phyloP scores from a whole-genome alignment of 192 early-diverging fungal species.

The Coemansia sp. region DNA sequence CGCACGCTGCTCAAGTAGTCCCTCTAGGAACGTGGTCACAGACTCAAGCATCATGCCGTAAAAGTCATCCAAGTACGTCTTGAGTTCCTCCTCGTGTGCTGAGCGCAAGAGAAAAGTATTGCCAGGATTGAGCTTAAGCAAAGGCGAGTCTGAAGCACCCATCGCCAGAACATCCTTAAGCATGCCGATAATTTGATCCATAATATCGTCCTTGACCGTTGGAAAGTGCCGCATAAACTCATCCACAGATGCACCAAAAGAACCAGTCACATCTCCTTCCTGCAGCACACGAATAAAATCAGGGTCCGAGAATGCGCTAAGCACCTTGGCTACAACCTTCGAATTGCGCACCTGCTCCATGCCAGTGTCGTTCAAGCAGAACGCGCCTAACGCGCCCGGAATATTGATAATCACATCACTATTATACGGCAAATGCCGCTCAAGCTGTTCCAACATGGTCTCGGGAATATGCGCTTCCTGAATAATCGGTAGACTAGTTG shows the following conservation, averaged over 20 bases:
- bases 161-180: slow-evolving; percentile 65
- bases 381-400: slow-evolving; percentile 92
- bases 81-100: slow-evolving; percentile 49
- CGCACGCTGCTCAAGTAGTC: slow-evolving; percentile 48
- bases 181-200: slow-evolving; percentile 68
- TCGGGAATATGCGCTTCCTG: slow-evolving; percentile 90
- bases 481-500: slow-evolving; percentile 88
- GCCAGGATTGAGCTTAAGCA: slow-evolving; percentile 31
- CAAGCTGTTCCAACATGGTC: slow-evolving; percentile 70
- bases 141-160: slow-evolving; percentile 52
- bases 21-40: slow-evolving; percentile 53
- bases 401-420: slow-evolving; percentile 78
- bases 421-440: slow-evolving; percentile 70
- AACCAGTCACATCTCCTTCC: slow-evolving; percentile 81
- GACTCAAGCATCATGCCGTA: slow-evolving; percentile 58
- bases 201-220: slow-evolving; percentile 68
- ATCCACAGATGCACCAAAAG: slow-evolving; percentile 83
- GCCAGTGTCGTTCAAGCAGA: slow-evolving; percentile 87
- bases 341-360: slow-evolving; percentile 77
- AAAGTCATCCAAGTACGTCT: slow-evolving; percentile 58
- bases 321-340: slow-evolving; percentile 69
- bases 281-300: slow-evolving; percentile 75
- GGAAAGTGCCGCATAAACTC: slow-evolving; percentile 97
- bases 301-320: slow-evolving; percentile 72
- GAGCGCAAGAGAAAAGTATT: slow-evolving; percentile 45